Evolutionary conservation across 495 filamentous ascomycete genomes (phyloP).

Genomic region (Aspergillus ellipticus): DNA sequence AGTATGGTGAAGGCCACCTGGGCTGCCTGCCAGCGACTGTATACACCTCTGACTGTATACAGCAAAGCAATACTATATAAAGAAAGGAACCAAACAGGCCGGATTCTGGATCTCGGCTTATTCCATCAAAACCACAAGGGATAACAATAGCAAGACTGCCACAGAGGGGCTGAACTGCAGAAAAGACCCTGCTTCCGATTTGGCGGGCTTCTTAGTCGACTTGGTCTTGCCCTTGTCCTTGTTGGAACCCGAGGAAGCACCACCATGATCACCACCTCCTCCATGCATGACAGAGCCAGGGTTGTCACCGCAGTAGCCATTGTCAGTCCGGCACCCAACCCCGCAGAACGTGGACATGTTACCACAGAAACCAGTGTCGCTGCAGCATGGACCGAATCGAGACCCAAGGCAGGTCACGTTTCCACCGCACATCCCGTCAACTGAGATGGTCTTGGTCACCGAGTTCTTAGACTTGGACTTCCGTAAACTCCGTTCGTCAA

Average conservation of each 20-base stretch:
- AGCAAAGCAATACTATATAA: background rate
- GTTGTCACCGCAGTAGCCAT: constrained; percentile 42
- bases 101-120: background rate
- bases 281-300: background rate
- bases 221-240: background rate
- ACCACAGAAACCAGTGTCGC: constrained; percentile 42
- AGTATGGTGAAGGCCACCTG: background rate
- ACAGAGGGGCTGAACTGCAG: background rate
- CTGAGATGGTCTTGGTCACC: constrained; percentile 35
- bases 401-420: constrained; percentile 48
- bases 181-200: constrained; percentile 11
- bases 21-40: background rate
- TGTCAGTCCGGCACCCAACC: constrained; percentile 43
- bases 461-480: constrained; percentile 33
- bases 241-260: background rate
- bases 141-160: constrained; percentile 8
- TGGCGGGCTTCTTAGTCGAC: constrained; percentile 9
- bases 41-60: background rate
- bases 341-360: constrained; percentile 49
- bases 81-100: background rate
- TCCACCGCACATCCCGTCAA: constrained; percentile 51
- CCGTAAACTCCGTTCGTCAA: constrained; percentile 10
- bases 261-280: too few relatives aligned
- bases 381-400: constrained; percentile 42
- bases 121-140: constrained; percentile 5